Evolutionary conservation across 164 flowering plant species (phyloP), one percentile per base, ranked within the genome.

Genomic region (Nymphaea colorata): DNA sequence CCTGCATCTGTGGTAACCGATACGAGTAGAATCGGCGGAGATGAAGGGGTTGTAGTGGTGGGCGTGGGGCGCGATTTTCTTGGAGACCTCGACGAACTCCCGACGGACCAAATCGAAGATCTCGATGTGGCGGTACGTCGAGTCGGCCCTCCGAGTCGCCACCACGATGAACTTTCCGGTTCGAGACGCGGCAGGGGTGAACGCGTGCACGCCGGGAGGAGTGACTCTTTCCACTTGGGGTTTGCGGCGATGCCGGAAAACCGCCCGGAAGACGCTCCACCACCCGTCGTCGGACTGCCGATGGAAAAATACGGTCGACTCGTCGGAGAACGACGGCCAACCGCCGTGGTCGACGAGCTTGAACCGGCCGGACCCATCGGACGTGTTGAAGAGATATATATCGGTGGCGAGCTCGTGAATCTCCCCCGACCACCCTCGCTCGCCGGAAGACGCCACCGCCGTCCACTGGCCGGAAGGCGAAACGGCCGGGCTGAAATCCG

Each of bases 251-350:
- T 15, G 57, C 8, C 57, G 57, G 57, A 92, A 66, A 59, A 61
- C 67, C 64, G 90, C 95, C 69, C 72, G 76, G 76, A 85, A 88
- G 10, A 90, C 77, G 67, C 96, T 86, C 96, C 87, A 86, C 86
- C 89, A 83, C n/a, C 89, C 90, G 69, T 90, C 92, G 3, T 75
- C 84, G 64, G 87, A 79, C 62, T 79, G 78, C 43, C 90, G 69
- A 67, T 93, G 98, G 69, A 90, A 93, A 65, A 80, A 93, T 16
- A 93, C 63, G 25, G 89, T 87, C 0, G 72, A 81, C 0, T 93
- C 98, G 63, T 87, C 90, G 4, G 75, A 79, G 96, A 96, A 93
- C 70, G 81, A 67, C 72, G 98, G 98, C 96, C 98, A 93, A 6
- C 98, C 96, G 44, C 98, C 98, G 72, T 85, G 90, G 17, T 82